Percentiles rank a stretch among this genome's conserved stretches.
phyloP scores from a whole-genome alignment of 169 alveolate species.

The Eimeria falciformis region DNA sequence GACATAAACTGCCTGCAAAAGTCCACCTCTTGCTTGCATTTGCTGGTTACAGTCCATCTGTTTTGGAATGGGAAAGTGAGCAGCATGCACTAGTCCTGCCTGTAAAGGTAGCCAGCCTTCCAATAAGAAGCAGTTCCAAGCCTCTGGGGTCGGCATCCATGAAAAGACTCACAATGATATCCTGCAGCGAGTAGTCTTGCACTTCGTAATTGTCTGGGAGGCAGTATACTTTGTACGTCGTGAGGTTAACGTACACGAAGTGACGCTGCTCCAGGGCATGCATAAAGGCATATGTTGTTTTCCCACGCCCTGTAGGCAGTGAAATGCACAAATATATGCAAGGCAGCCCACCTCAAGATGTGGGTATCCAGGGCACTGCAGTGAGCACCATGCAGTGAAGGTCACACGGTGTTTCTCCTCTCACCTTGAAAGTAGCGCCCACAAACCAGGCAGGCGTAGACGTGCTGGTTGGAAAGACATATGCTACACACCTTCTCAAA shows the following conservation, averaged over 20 bases:
- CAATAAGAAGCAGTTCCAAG: too few species aligned
- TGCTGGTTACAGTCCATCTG: too few species aligned
- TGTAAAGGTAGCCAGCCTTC: too few species aligned
- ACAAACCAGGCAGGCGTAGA: slow-evolving; percentile 98
- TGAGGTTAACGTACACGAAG: slow-evolving; percentile 95
- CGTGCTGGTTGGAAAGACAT: slow-evolving; percentile 95
- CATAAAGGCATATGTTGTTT: slow-evolving; percentile 95
- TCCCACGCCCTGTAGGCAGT: slow-evolving; percentile 94
- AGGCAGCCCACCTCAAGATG: too few species aligned
- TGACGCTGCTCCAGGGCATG: slow-evolving; percentile 97
- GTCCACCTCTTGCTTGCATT: neutral
- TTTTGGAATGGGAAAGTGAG: too few species aligned
- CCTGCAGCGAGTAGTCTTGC: slow-evolving; percentile 96
- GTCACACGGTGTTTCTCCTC: neutral
- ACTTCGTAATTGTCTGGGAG: slow-evolving; percentile 98
- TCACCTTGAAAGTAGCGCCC: slow-evolving; percentile 97
- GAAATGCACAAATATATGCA: too few species aligned
- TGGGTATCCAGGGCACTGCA: too few species aligned
- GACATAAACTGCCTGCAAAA: too few species aligned
- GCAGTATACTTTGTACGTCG: slow-evolving; percentile 92
- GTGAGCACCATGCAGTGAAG: too few species aligned
- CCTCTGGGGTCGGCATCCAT: too few species aligned
- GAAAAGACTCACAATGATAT: slow-evolving; percentile 92
- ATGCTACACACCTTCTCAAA: slow-evolving; percentile 98
- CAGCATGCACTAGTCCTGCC: too few species aligned